Evolutionary conservation across 768 basidiomycete species (phyloP).

Genomic region (Lactarius evosmus): DNA sequence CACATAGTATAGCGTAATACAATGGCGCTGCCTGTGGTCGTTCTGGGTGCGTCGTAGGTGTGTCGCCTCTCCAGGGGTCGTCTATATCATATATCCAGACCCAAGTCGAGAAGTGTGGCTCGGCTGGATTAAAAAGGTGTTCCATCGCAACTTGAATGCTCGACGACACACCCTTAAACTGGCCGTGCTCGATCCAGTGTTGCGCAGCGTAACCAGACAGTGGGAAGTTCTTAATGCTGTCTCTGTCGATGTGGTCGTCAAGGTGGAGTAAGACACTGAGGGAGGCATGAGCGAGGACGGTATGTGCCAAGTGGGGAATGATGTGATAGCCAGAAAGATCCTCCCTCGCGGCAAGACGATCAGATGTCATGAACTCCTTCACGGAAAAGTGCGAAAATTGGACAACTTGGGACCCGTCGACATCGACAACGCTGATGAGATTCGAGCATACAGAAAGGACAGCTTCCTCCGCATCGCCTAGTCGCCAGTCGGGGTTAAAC

Average conservation of each 20-base stretch:
- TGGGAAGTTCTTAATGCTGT: background rate
- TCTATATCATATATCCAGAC: constrained; percentile 7
- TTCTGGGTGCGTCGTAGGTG: background rate
- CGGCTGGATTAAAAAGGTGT: background rate
- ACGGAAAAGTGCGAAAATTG: constrained; percentile 20
- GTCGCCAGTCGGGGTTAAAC: constrained; percentile 1
- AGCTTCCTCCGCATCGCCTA: background rate
- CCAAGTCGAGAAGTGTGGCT: background rate
- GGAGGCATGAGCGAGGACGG: background rate
- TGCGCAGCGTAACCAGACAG: constrained; percentile 4
- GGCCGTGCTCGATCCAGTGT: constrained; percentile 6
- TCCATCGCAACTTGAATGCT: background rate
- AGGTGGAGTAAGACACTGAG: background rate
- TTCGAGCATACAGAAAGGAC: constrained; percentile 4
- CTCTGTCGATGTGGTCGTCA: background rate
- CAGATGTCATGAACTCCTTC: constrained; percentile 10
- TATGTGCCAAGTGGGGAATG: background rate
- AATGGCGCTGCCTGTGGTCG: background rate
- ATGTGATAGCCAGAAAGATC: constrained; percentile 5
- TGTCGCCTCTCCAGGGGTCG: background rate
- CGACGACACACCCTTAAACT: background rate
- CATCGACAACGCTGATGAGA: background rate
- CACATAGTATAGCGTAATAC: constrained; percentile 1
- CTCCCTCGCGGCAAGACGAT: background rate
- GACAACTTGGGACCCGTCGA: background rate